Base-by-base conservation (phyloP, 306 rosid genomes). In the Begonia loranthoides region DNA sequence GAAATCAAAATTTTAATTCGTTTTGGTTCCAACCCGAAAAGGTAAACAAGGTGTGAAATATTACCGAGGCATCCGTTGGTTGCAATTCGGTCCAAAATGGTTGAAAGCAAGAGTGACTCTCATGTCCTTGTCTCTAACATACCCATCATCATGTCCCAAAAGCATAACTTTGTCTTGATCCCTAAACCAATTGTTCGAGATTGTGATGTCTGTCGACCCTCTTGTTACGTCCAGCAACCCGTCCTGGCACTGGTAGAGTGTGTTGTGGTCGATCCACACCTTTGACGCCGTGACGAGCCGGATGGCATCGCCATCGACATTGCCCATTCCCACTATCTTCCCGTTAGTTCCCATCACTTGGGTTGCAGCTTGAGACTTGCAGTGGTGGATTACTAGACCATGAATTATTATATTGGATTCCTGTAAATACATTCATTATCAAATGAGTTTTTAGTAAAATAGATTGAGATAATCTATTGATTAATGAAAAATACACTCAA, bases 41-140 rank as follows among this genome's bases (percentile, higher is more conserved):
- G 9, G 9, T 4, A 7, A 28, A 28, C 4, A 1, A 28, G 36
- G 4, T 8, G 3, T 28, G 36, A 28, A 28, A 28, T 28, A 6
- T 7, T 49, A 72, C 74, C 79, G 61, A 4, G 76, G 76, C 79
- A 74, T 74, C 39, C 79, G 61, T 41, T 74, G 79, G 60, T 74
- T 74, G 69, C 76, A 69, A 15, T 58, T 54, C 10, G 76, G 76
- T 59, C 79, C 79, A 33, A 74, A 74, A 64, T 74, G 79, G 56
- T 74, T 74, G 28, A 69, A 69, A 9, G 66, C 14, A 1, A 74
- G 54, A 0, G 79, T 74, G 8, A 74, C 79, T 43, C 16, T 65
- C 79, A 74, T 74, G 51, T 50, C 65, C 69, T 19, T 50, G 56
- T 74, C 75, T 1, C 63, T 36, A 1, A 53, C 2, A 34, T 56